Evolutionary conservation across 441 rosid species (phyloP).

Genomic region (Erysimum cheiri): DNA sequence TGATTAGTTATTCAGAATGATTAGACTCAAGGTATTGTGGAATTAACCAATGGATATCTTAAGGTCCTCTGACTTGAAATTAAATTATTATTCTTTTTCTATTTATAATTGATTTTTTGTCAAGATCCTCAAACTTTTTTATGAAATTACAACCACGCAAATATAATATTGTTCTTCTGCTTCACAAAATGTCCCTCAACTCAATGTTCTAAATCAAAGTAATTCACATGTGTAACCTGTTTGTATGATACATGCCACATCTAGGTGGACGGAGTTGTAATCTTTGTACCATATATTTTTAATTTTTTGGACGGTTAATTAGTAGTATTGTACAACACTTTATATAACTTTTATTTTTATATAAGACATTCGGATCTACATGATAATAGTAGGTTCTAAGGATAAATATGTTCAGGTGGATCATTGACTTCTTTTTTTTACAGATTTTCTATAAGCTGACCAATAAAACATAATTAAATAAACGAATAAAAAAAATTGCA

Average conservation of each 20-base stretch:
- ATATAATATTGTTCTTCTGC: conserved; percentile 4
- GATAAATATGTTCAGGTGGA: not conserved
- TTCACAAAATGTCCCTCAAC: conserved; percentile 23
- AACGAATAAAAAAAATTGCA: not conserved
- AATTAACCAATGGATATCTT: conserved; percentile 43
- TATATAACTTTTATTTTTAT: too few relatives aligned
- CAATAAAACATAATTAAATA: not conserved
- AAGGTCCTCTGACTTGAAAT: conserved; percentile 35
- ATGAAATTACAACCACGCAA: conserved; percentile 14
- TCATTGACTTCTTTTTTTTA: not conserved
- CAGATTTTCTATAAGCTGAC: not conserved
- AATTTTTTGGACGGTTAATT: not conserved
- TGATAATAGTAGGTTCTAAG: not conserved
- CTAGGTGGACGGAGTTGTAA: not conserved
- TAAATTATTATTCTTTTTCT: conserved; percentile 1
- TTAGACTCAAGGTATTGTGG: conserved; percentile 35
- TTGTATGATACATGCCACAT: conserved; percentile 9
- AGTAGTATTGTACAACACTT: not conserved
- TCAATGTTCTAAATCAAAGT: conserved; percentile 16
- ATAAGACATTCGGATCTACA: not conserved
- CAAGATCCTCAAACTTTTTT: conserved; percentile 19
- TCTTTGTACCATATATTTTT: not conserved
- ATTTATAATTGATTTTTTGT: not conserved
- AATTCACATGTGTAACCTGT: conserved; percentile 24
- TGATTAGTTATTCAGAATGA: conserved; percentile 45